phyloP scores from a whole-genome alignment of 352 stramenopile genomes.

The Globisporangium orthogonon region DNA sequence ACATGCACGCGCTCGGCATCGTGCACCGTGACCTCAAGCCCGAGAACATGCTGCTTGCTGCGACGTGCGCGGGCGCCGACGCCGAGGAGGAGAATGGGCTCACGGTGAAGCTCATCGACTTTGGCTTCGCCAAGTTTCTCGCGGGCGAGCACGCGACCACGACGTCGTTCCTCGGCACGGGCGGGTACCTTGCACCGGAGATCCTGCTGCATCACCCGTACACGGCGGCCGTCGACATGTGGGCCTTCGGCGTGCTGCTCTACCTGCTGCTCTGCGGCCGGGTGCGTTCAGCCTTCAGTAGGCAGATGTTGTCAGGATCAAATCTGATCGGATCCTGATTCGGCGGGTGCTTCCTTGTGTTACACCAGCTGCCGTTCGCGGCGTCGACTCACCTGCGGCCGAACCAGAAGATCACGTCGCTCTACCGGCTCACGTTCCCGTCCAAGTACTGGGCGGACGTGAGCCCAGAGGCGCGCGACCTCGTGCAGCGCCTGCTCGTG shows the following conservation, averaged over 20 bases:
- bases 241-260: conserved; percentile 95
- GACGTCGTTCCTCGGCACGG: conserved; percentile 72
- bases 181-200: conserved; percentile 96
- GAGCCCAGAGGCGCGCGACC: conserved; percentile 47
- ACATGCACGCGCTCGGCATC: conserved; percentile 69
- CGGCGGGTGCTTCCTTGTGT: not conserved
- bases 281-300: conserved; percentile 29
- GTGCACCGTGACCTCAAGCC: conserved; percentile 73
- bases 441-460: conserved; percentile 71
- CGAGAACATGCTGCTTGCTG: conserved; percentile 66
- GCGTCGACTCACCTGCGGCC: conserved; percentile 50
- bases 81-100: conserved; percentile 11
- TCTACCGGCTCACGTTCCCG: conserved; percentile 69
- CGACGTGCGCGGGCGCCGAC: not conserved
- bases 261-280: conserved; percentile 96
- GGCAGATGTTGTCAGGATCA: not conserved
- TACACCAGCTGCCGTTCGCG: conserved; percentile 46
- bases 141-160: conserved; percentile 41
- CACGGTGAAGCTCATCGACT: conserved; percentile 98
- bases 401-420: conserved; percentile 49
- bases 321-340: too few relatives aligned
- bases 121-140: conserved; percentile 94
- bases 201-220: conserved; percentile 96
- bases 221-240: conserved; percentile 94
- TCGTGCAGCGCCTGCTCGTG: conserved; percentile 52